Evolutionary conservation across 139 green algal species (phyloP).

Genomic region (Chara braunii): DNA sequence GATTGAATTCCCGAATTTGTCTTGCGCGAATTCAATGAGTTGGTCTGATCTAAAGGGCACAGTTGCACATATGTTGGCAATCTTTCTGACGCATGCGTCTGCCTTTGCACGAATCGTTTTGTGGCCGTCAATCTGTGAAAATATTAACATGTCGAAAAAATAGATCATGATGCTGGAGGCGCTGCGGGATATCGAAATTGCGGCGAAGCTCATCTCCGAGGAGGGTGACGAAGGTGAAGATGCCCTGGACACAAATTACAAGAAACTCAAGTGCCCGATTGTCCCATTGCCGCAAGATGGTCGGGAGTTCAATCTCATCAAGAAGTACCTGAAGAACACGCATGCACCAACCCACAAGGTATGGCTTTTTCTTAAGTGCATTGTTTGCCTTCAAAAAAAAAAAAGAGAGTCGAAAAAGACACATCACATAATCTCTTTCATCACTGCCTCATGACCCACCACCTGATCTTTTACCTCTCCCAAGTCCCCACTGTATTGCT

Average conservation of each 20-base stretch:
- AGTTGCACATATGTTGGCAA: background rate
- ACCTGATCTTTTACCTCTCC: background rate
- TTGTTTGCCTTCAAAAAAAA: background rate
- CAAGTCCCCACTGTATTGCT: background rate
- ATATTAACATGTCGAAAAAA: no score
- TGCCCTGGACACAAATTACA: slow-evolving; percentile 21
- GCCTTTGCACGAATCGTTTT: no score
- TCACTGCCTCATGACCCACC: background rate
- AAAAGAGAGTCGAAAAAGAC: background rate
- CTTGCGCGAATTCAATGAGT: background rate
- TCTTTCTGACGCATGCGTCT: background rate
- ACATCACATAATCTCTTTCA: background rate
- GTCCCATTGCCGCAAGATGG: background rate
- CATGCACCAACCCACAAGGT: slow-evolving; percentile 31
- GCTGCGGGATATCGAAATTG: slow-evolving; percentile 29
- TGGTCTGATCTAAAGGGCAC: background rate
- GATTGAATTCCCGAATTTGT: background rate
- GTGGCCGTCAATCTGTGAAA: no score
- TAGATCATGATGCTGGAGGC: slow-evolving; percentile 32
- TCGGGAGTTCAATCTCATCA: slow-evolving; percentile 12
- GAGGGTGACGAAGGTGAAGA: slow-evolving; percentile 9
- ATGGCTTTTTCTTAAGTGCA: background rate
- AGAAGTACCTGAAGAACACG: slow-evolving; percentile 16
- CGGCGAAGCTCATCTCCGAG: slow-evolving; percentile 1
- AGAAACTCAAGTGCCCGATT: slow-evolving; percentile 12